Evolutionary conservation across 495 filamentous ascomycete genomes (phyloP).

Genomic region (Evernia prunastri): DNA sequence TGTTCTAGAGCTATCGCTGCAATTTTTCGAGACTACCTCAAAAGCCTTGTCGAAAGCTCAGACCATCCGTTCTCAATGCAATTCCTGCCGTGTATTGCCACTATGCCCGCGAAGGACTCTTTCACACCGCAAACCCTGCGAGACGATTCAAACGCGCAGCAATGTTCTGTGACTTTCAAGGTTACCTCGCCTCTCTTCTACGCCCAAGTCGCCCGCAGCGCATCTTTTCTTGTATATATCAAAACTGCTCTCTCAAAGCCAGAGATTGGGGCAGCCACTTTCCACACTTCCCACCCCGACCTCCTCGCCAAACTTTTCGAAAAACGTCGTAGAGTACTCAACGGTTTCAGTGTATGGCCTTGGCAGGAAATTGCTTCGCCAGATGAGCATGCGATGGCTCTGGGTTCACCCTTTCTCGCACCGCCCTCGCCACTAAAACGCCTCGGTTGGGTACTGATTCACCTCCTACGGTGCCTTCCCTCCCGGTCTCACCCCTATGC

Average conservation of each 20-base stretch:
- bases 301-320: conserved; percentile 37
- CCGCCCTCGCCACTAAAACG: neutral
- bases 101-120: conserved; percentile 32
- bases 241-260: conserved; percentile 36
- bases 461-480: conserved; percentile 9
- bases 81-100: conserved; percentile 43
- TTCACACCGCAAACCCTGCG: conserved; percentile 28
- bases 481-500: neutral
- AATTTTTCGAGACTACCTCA: conserved; percentile 47
- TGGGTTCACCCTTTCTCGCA: neutral
- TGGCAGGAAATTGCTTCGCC: neutral
- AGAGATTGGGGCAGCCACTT: conserved; percentile 41
- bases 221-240: conserved; percentile 45
- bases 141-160: conserved; percentile 3
- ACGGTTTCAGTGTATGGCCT: neutral
- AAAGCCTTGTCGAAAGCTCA: conserved; percentile 38
- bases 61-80: conserved; percentile 37
- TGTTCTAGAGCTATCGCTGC: conserved; percentile 39
- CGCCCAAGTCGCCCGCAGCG: conserved; percentile 48
- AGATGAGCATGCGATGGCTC: neutral
- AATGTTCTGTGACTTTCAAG: conserved; percentile 41
- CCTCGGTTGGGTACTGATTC: neutral
- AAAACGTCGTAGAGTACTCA: neutral
- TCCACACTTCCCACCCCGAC: conserved; percentile 44
- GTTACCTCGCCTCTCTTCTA: conserved; percentile 57